Percentiles rank a stretch among this genome's conserved stretches.
phyloP scores from a whole-genome alignment of 192 early-diverging fungal genomes.

The Spinellus fusiger region DNA sequence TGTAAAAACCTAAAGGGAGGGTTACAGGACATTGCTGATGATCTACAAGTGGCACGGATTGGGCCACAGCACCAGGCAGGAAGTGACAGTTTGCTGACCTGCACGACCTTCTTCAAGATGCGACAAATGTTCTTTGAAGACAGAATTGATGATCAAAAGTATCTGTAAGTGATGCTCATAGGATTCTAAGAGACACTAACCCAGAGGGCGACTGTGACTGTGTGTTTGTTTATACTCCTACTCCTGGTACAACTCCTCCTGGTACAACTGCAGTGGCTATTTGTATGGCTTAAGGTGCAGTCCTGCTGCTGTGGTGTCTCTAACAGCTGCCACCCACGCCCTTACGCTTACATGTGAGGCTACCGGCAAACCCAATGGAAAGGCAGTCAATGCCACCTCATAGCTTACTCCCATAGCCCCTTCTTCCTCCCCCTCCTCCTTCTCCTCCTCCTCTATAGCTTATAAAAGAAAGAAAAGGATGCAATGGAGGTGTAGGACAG shows the following conservation, averaged over 20 bases:
- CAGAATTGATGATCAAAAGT: constrained; percentile 90
- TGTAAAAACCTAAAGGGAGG: constrained; percentile 96
- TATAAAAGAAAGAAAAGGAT: no score
- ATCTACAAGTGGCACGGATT: constrained; percentile 84
- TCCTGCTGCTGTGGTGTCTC: constrained; percentile 1
- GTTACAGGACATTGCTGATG: constrained; percentile 96
- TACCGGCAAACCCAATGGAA: no score
- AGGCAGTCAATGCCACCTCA: background rate
- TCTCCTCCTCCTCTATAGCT: background rate
- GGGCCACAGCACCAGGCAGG: constrained; percentile 99
- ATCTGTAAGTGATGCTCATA: constrained; percentile 47
- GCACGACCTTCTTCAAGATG: constrained; percentile 99
- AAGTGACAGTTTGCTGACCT: constrained; percentile 91
- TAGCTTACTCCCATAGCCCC: no score
- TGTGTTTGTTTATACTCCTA: no score
- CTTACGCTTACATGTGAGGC: no score
- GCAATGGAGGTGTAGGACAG: no score
- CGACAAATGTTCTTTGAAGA: constrained; percentile 95
- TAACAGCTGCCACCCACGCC: constrained; percentile 7
- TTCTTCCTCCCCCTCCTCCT: background rate
- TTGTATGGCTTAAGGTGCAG: constrained; percentile 16
- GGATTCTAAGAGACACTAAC: background rate
- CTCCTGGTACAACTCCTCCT: no score
- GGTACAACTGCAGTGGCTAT: constrained; percentile 1
- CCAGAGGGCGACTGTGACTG: no score